Conservation (phyloP, 768 basidiomycete genomes). For the Tephrocybe sp. region DNA sequence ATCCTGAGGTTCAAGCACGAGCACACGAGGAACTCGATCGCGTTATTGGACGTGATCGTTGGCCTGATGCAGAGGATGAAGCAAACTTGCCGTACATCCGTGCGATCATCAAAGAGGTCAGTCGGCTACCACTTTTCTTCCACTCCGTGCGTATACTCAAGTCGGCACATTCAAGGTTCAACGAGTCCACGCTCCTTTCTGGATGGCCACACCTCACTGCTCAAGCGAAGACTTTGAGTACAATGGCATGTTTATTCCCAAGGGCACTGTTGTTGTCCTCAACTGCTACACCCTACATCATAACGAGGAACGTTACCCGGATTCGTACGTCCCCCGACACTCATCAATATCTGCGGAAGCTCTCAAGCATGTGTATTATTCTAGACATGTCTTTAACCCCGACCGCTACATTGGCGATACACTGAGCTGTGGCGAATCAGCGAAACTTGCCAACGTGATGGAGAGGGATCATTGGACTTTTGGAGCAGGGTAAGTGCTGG, state of each 20-base stretch:
- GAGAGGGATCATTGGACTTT: constrained; percentile 28
- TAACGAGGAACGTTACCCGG: constrained; percentile 32
- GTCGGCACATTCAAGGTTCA: constrained; percentile 23
- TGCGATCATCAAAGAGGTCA: constrained; percentile 26
- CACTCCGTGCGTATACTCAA: neutral
- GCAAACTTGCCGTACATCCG: constrained; percentile 31
- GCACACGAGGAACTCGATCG: constrained; percentile 29
- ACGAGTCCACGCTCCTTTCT: constrained; percentile 29
- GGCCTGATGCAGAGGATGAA: constrained; percentile 28
- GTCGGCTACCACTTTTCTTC: neutral
- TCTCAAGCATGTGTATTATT: too few species aligned
- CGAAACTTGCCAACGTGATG: constrained; percentile 17
- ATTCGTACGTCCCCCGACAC: constrained; percentile 22
- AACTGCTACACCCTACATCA: constrained; percentile 38
- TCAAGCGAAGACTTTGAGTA: constrained; percentile 38
- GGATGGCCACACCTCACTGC: constrained; percentile 37
- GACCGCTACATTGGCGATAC: constrained; percentile 40
- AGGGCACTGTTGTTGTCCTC: constrained; percentile 34
- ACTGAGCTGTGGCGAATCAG: constrained; percentile 36
- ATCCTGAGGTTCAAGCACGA: constrained; percentile 23
- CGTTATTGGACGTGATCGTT: constrained; percentile 24
- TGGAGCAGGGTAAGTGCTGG: constrained; percentile 36
- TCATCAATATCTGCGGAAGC: too few species aligned
- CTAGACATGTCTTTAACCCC: constrained; percentile 22
- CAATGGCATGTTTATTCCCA: constrained; percentile 36